A percentile compares a stretch with the other conserved stretches of the same genome.
phyloP scores from a whole-genome alignment of 2,329 filamentous ascomycete genomes.

The Apiospora saccharicola region DNA sequence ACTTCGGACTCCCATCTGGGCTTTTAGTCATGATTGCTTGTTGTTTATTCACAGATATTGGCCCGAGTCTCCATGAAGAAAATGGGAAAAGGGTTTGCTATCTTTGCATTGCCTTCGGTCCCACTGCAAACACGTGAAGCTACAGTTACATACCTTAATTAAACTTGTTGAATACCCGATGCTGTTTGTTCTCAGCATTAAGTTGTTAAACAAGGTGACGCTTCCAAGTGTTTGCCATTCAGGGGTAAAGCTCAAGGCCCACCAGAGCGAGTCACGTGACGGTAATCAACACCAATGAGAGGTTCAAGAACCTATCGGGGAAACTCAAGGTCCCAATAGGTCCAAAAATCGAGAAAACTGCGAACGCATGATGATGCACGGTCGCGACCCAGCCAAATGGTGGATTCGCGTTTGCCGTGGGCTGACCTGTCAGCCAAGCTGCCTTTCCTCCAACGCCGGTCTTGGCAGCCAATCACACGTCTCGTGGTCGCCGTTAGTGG shows the following conservation, averaged over 20 bases:
- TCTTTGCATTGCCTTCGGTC: too few relatives aligned
- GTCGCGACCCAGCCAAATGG: not conserved
- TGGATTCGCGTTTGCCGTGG: not conserved
- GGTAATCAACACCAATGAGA: not conserved
- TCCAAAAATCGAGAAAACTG: not conserved
- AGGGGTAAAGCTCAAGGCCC: not conserved
- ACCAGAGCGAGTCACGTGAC: not conserved
- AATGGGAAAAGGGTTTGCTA: too few relatives aligned
- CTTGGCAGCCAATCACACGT: conserved; percentile 3
- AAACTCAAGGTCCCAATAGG: not conserved
- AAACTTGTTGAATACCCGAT: too few relatives aligned
- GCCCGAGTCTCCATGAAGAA: too few relatives aligned
- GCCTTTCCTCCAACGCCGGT: not conserved
- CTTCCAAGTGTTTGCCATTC: too few relatives aligned
- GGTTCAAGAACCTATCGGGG: not conserved
- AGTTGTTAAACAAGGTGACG: too few relatives aligned
- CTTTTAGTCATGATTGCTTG: too few relatives aligned
- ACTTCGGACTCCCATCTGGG: too few relatives aligned
- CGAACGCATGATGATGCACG: not conserved
- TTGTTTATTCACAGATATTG: too few relatives aligned
- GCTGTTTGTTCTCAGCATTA: too few relatives aligned
- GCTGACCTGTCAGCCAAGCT: conserved; percentile 14
- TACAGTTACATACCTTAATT: too few relatives aligned
- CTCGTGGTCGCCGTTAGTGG: not conserved
- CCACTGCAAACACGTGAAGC: too few relatives aligned